Conservation (phyloP, 2,329 filamentous ascomycete species). For the Daldinia sp. region DNA sequence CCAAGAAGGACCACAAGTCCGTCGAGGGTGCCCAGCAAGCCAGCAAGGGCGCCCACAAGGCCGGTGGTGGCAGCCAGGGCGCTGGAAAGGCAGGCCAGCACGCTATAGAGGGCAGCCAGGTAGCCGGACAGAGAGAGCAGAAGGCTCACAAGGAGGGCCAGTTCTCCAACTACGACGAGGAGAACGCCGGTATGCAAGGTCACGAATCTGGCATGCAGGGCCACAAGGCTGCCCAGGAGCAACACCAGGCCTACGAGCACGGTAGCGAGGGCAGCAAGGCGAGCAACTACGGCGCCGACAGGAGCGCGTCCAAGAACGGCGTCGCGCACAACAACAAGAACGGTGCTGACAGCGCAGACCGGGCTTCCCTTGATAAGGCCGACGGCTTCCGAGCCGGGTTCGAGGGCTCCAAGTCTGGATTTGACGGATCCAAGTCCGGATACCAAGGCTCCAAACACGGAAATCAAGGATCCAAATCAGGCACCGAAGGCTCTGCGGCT, state of each 20-base stretch:
- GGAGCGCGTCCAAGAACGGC: slow-evolving; percentile 35
- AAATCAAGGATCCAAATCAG: neutral
- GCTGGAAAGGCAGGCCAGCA: slow-evolving; percentile 13
- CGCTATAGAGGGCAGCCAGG: slow-evolving; percentile 9
- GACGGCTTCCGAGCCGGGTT: slow-evolving; percentile 25
- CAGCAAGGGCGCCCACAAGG: neutral
- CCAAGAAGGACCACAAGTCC: slow-evolving; percentile 3
- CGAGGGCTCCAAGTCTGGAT: slow-evolving; percentile 17
- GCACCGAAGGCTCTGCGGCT: neutral
- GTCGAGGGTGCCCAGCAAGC: slow-evolving; percentile 7
- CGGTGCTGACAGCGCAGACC: slow-evolving; percentile 29
- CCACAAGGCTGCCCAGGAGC: slow-evolving; percentile 7
- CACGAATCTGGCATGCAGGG: slow-evolving; percentile 6
- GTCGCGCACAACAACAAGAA: slow-evolving; percentile 35
- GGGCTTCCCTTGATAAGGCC: slow-evolving; percentile 17
- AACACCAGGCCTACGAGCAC: slow-evolving; percentile 21
- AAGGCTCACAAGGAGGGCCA: slow-evolving; percentile 3
- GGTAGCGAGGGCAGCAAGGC: slow-evolving; percentile 16
- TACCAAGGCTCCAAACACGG: slow-evolving; percentile 7
- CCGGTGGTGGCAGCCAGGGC: slow-evolving; percentile 4
- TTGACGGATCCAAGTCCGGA: neutral
- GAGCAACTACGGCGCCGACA: slow-evolving; percentile 33
- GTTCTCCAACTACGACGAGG: neutral
- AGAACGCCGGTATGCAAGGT: slow-evolving; percentile 3
- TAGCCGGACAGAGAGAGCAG: slow-evolving; percentile 6